These are phyloP conservation scores for Tolypocladium ovalisporum DNA, from an alignment of 2,329 filamentous ascomycete genomes.

Conservation along the genomic window DNA sequence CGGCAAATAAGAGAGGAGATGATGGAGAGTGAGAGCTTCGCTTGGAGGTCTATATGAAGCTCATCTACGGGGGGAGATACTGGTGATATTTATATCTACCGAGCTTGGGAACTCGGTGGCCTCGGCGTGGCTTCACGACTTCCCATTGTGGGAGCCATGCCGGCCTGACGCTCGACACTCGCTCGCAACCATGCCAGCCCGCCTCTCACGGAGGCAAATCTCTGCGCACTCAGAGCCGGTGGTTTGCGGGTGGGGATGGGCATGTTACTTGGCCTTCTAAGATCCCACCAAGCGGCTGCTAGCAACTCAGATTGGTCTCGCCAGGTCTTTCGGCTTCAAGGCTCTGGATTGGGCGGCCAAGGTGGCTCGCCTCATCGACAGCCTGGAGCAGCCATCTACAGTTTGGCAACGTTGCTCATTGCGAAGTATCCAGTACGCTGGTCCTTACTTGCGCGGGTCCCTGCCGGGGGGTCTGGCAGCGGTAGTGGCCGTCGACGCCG, in stretches of 20 bases:
- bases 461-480: background rate
- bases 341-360: background rate
- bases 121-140: background rate
- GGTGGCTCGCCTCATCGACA: background rate
- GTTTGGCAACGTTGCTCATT: slow-evolving; percentile 5
- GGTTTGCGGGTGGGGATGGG: background rate
- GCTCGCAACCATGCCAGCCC: background rate
- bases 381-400: background rate
- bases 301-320: background rate
- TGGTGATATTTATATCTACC: background rate
- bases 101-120: background rate
- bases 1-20: background rate
- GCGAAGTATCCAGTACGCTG: background rate
- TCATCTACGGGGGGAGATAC: background rate
- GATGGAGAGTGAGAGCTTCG: no score
- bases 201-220: background rate
- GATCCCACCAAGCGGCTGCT: background rate
- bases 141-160: background rate
- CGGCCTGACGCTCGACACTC: background rate
- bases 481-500: background rate
- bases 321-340: background rate
- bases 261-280: slow-evolving; percentile 3
- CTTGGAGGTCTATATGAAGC: no score
- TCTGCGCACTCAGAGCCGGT: background rate
- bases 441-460: background rate